Evolutionary conservation across 805 yeast genomes (phyloP).

Genomic region (Candida yuanshanica): DNA sequence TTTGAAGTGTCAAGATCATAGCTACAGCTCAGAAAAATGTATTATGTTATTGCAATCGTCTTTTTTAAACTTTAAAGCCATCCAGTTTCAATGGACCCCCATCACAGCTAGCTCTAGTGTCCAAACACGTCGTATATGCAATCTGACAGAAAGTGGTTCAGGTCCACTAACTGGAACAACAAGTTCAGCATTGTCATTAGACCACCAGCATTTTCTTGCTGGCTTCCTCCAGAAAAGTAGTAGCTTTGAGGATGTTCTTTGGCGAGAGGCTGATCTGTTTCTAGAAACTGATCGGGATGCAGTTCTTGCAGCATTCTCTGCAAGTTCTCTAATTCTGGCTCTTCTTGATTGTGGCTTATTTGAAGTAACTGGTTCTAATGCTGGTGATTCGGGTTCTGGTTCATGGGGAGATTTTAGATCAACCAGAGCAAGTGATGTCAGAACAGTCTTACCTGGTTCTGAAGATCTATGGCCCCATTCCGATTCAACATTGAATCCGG

Average conservation of each 20-base stretch:
- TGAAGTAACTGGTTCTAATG: conserved; percentile 39
- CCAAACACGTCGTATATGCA: conserved; percentile 94
- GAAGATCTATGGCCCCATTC: conserved; percentile 87
- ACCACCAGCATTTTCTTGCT: conserved; percentile 99
- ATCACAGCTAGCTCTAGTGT: conserved; percentile 87
- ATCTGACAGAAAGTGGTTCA: conserved; percentile 44
- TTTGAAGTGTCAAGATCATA: no score
- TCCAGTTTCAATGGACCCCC: conserved; percentile 60
- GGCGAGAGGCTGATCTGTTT: conserved; percentile 12
- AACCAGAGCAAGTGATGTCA: conserved; percentile 74
- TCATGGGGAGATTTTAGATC: conserved; percentile 38
- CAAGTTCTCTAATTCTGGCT: conserved; percentile 57
- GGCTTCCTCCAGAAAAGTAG: conserved; percentile 95
- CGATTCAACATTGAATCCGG: conserved; percentile 67
- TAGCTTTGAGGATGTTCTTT: conserved; percentile 49
- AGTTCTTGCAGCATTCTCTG: conserved; percentile 48
- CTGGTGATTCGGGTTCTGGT: conserved; percentile 26
- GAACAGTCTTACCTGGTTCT: conserved; percentile 84
- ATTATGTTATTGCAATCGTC: no score
- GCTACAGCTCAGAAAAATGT: no score
- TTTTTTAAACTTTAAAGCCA: no score
- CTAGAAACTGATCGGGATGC: conserved; percentile 55
- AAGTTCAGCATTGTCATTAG: conserved; percentile 49
- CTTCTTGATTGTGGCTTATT: conserved; percentile 31
- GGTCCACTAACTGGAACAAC: conserved; percentile 28